Conservation (phyloP, 306 rosid species). For the Quercus robur region DNA sequence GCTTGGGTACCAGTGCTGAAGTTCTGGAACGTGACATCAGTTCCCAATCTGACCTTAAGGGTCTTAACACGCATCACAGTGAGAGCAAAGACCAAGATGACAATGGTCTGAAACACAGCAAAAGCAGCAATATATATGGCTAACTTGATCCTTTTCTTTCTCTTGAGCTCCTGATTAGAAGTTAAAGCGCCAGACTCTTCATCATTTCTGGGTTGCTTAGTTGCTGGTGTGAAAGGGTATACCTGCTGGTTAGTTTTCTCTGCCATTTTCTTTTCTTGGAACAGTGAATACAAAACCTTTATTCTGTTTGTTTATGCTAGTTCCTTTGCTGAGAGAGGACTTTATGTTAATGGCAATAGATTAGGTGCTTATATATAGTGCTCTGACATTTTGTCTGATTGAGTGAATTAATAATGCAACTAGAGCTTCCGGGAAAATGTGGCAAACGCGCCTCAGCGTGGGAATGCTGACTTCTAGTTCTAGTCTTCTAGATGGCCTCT, state of each 20-base stretch:
- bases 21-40: background rate
- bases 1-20: background rate
- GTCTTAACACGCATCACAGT: conserved; percentile 1
- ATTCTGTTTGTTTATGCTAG: no score
- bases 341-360: no score
- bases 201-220: background rate
- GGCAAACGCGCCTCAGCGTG: no score
- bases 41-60: conserved; percentile 2
- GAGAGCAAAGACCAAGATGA: background rate
- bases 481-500: no score
- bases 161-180: background rate
- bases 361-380: no score
- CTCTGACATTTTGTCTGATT: no score
- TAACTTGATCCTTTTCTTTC: conserved; percentile 12
- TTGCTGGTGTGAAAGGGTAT: background rate
- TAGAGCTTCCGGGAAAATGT: no score
- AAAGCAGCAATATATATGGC: background rate
- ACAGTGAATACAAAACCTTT: background rate
- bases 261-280: background rate
- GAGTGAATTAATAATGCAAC: no score
- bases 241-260: conserved; percentile 6
- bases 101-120: background rate
- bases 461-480: no score
- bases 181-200: background rate
- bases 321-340: no score